Percentiles rank a stretch among this genome's conserved stretches.
Evolutionary conservation across 1,139 yeast species (phyloP).

Genomic region (Scheffersomyces lignicola): DNA sequence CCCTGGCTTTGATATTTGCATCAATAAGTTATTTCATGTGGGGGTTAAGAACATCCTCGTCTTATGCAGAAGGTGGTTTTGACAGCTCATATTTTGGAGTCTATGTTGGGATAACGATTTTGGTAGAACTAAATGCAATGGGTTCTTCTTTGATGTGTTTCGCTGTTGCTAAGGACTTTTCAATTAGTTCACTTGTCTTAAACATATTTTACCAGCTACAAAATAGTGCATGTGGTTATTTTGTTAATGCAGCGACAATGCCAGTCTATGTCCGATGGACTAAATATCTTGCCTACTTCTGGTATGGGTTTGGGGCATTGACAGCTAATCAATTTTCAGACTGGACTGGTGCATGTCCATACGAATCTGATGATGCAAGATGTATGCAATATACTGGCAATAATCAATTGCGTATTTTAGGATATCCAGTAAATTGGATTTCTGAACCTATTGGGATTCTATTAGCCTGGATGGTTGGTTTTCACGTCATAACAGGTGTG

Average conservation of each 20-base stretch:
- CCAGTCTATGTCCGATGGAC: constrained; percentile 89
- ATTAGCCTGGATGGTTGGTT: constrained; percentile 60
- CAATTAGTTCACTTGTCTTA: constrained; percentile 62
- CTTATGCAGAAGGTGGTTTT: constrained; percentile 9
- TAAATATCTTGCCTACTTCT: constrained; percentile 70
- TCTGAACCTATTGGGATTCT: constrained; percentile 63
- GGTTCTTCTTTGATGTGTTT: constrained; percentile 57
- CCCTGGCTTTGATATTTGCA: constrained; percentile 60
- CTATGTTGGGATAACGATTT: constrained; percentile 58
- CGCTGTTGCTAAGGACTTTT: constrained; percentile 61
- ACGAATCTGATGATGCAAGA: constrained; percentile 22
- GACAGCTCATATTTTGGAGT: constrained; percentile 51
- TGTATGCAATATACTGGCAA: constrained; percentile 53
- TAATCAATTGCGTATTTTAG: constrained; percentile 55
- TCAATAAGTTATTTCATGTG: constrained; percentile 73
- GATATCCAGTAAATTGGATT: constrained; percentile 67
- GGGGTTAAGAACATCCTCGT: constrained; percentile 49
- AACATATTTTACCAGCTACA: constrained; percentile 70
- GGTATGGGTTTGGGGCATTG: constrained; percentile 77
- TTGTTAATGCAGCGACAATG: constrained; percentile 69
- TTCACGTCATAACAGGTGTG: constrained; percentile 48
- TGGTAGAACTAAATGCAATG: constrained; percentile 58
- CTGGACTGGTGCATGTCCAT: constrained; percentile 59
- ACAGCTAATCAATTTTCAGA: constrained; percentile 64
- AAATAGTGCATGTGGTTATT: constrained; percentile 80